These are phyloP conservation scores for Luffa aegyptiaca DNA, from an alignment of 306 rosid genomes.

Conservation along the genomic window DNA sequence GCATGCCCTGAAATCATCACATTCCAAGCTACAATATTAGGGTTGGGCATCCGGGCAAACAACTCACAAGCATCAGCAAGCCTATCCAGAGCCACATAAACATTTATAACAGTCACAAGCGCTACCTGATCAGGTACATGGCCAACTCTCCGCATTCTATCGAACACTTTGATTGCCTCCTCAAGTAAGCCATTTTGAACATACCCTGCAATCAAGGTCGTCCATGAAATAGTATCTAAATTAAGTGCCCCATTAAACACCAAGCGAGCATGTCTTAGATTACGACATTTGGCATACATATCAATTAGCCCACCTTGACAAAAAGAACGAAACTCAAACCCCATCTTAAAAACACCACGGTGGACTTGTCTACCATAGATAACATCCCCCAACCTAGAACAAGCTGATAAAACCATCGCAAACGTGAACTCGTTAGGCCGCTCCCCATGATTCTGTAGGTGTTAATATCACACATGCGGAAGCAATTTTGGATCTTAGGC, in stretches of 20 bases:
- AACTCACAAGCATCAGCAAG: constrained; percentile 13
- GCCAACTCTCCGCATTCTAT: constrained; percentile 14
- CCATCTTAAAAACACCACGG: constrained; percentile 33
- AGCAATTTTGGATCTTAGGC: too few relatives aligned
- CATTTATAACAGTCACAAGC: constrained; percentile 34
- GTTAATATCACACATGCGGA: too few relatives aligned
- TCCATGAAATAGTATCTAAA: constrained; percentile 22
- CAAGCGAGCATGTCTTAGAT: constrained; percentile 32
- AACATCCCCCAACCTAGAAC: constrained; percentile 36
- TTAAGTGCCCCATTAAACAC: constrained; percentile 26
- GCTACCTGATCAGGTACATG: constrained; percentile 46
- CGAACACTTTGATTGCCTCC: constrained; percentile 36
- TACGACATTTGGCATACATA: constrained; percentile 53
- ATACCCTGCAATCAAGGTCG: constrained; percentile 50
- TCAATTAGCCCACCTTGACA: constrained; percentile 54
- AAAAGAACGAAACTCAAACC: constrained; percentile 29
- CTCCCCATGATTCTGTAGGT: constrained; percentile 21
- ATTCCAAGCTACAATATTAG: constrained; percentile 63
- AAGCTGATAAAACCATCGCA: constrained; percentile 45
- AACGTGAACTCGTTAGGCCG: constrained; percentile 45
- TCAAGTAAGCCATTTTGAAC: constrained; percentile 36
- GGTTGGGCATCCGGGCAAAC: constrained; percentile 36
- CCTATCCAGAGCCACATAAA: constrained; percentile 28
- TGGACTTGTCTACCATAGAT: constrained; percentile 49
- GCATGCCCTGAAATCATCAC: constrained; percentile 38